Percentiles rank a stretch among this genome's conserved stretches.
These are phyloP conservation scores for Gossypium laxum DNA, from an alignment of 441 rosid species.

Conservation along the genomic window DNA sequence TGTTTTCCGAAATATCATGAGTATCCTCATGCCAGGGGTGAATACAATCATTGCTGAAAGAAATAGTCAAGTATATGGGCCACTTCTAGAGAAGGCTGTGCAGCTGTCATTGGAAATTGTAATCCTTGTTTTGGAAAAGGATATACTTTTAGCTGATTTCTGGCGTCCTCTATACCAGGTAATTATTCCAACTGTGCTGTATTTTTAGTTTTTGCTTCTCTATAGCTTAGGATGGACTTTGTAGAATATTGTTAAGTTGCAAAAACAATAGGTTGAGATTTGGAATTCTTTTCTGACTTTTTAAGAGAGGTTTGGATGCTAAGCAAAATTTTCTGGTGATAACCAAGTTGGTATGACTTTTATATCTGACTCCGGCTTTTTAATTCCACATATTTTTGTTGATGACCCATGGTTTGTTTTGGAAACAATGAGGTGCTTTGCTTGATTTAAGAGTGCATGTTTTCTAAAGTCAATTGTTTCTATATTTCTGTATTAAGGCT, in stretches of 20 bases:
- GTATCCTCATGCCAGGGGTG: constrained; percentile 76
- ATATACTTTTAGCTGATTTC: constrained; percentile 63
- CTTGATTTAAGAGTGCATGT: neutral
- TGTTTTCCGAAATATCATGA: constrained; percentile 75
- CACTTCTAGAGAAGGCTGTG: constrained; percentile 80
- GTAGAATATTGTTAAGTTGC: neutral
- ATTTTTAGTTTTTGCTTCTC: neutral
- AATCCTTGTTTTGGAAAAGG: constrained; percentile 74
- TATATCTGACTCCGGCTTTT: neutral
- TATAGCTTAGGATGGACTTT: neutral
- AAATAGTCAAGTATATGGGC: constrained; percentile 68
- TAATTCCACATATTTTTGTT: neutral
- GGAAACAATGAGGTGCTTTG: constrained; percentile 3
- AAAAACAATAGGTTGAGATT: neutral
- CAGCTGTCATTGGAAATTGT: constrained; percentile 77
- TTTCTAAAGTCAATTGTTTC: neutral
- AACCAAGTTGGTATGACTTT: neutral
- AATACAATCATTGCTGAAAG: constrained; percentile 62
- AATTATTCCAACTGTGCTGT: neutral
- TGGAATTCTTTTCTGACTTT: neutral
- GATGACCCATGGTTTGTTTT: neutral
- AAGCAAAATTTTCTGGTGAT: neutral
- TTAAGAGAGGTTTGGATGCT: neutral
- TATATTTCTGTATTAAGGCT: neutral
- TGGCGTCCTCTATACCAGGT: constrained; percentile 98